Conservation (phyloP, 2,329 filamentous ascomycete genomes). For the Fonsecaea pugnacius region DNA sequence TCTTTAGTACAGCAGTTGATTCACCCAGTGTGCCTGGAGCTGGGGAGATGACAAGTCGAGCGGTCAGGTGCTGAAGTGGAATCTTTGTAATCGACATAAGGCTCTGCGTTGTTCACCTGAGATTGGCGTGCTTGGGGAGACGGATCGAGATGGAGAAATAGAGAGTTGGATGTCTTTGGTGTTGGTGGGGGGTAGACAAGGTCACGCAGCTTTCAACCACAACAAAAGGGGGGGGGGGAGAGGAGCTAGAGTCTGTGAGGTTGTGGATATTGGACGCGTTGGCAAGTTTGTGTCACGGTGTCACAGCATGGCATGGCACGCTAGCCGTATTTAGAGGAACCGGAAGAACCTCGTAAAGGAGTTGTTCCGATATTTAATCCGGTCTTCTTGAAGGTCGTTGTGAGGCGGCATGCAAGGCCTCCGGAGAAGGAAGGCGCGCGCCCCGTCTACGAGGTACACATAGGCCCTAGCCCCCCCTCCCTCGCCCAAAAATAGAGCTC, state of each 20-base stretch:
- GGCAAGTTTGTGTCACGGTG: background rate
- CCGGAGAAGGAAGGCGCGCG: too few species aligned
- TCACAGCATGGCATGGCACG: background rate
- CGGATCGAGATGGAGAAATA: conserved; percentile 5
- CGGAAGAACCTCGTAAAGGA: too few species aligned
- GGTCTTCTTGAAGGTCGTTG: too few species aligned
- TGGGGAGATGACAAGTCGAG: conserved; percentile 31
- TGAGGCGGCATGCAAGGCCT: too few species aligned
- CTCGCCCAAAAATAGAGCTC: background rate
- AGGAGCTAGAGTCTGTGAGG: background rate
- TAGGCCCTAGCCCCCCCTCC: background rate
- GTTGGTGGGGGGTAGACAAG: background rate
- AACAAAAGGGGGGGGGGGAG: background rate
- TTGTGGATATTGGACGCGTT: background rate
- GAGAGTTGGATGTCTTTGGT: background rate
- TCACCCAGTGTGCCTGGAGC: conserved; percentile 28
- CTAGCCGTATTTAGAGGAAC: background rate
- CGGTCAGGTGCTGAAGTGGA: conserved; percentile 20
- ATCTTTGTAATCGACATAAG: conserved; percentile 22
- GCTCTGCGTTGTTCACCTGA: background rate
- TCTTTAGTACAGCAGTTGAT: conserved; percentile 32
- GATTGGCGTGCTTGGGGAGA: background rate
- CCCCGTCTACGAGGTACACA: background rate
- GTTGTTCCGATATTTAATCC: too few species aligned
- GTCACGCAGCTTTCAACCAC: background rate